phyloP scores from a whole-genome alignment of 2,329 filamentous ascomycete species.

The Fusarium xylarioides region DNA sequence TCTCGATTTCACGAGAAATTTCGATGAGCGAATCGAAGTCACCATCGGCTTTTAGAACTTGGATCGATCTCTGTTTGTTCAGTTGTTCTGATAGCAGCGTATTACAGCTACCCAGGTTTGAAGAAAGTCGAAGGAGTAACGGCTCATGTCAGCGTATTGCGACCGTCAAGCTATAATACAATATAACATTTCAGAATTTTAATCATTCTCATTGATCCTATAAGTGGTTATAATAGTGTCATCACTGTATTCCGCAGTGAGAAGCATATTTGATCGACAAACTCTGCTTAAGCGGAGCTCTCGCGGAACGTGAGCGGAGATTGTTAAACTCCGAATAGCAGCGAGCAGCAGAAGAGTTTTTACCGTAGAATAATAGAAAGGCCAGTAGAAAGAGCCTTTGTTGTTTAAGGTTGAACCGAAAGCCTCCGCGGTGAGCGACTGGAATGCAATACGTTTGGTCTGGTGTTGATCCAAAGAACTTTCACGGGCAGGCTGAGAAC shows the following conservation, averaged over 20 bases:
- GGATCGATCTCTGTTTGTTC: background rate
- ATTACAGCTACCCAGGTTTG: background rate
- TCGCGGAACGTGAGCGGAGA: background rate
- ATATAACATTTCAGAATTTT: background rate
- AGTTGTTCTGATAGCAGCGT: background rate
- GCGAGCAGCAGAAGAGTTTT: background rate
- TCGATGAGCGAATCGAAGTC: background rate
- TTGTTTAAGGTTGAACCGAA: background rate
- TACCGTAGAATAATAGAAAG: conserved; percentile 14
- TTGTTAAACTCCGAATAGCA: background rate
- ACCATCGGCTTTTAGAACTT: background rate
- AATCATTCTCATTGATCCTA: background rate
- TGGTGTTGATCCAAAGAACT: background rate
- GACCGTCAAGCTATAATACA: background rate
- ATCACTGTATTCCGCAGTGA: background rate
- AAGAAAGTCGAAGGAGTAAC: background rate
- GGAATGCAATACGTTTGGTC: conserved; percentile 9
- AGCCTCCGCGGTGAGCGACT: background rate
- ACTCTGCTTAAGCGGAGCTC: background rate
- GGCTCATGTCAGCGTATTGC: background rate
- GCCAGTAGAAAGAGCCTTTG: background rate
- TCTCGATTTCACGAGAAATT: background rate
- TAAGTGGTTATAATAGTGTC: background rate
- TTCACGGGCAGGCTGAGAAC: background rate
- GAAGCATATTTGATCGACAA: background rate